Base-by-base conservation (phyloP, 345 rosid genomes). In the Gossypium anomalum region DNA sequence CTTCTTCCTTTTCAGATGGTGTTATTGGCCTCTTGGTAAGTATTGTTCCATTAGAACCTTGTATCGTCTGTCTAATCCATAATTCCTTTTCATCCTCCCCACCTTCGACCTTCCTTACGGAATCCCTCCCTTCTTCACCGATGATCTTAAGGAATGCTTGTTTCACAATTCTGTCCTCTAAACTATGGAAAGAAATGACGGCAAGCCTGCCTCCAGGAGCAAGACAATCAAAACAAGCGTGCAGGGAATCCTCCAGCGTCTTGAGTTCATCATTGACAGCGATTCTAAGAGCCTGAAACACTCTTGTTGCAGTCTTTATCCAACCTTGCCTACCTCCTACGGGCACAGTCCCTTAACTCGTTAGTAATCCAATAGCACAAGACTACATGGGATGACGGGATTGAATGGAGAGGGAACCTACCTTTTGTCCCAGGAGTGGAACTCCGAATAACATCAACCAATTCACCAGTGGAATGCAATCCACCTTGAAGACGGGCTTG, bases 261-360 rank as follows among this genome's bases (percentile, higher is more conserved):
- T 82, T 87, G 27, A 94, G 97, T 79, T 94, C 98, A 79, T 94
- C 95, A 47, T 94, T 94, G 48, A 94, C 98, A 45, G 97, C 97
- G 25, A 92, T 94, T 77, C 98, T 83, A 63, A 94, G 86, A 27
- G 97, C 95, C 80, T 94, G 98, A 71, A 92, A 94, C 70, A 92
- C 97, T 61, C 97, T 85, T 38, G 93, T 90, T 45, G 98, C 98
- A n/a, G 97, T 91, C 81, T 94, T 92, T 80, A 94, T 85, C 97
- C 97, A 94, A 72, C 98, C 97, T 84, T 87, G 98, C 83, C 97
- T 87, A 64, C 97, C 93, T 58, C 87, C 97, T 90, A 17, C 52
- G 19, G 20, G 52, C 43, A 15, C 47, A 20, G 8, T 14, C 48
- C 48, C 20, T 27, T 51, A 51, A 51, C 60, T 69, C 29, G 25